Evolutionary conservation across 2,329 filamentous ascomycete species (phyloP).

Genomic region (Aspergillus fijiensis): DNA sequence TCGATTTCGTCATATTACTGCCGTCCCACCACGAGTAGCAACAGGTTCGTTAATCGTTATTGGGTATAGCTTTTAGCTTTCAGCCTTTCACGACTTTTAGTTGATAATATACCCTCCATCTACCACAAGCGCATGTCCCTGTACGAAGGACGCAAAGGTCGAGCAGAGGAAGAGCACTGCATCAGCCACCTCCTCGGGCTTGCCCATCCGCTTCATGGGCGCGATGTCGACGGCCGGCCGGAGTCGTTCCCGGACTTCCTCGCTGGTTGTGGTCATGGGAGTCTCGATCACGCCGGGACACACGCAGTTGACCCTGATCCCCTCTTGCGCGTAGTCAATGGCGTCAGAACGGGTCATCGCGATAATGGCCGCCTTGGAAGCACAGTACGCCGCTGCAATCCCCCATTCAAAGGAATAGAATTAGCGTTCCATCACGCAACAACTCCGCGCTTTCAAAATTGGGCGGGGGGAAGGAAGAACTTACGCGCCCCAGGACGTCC

Average conservation of each 20-base stretch:
- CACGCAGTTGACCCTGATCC: constrained; percentile 36
- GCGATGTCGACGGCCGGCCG: constrained; percentile 47
- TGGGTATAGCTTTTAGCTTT: not conserved
- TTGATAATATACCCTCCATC: constrained; percentile 55
- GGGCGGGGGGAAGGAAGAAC: constrained; percentile 19
- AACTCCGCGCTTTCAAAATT: not conserved
- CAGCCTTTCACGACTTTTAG: constrained; percentile 9
- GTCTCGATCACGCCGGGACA: constrained; percentile 50
- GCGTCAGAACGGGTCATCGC: constrained; percentile 58
- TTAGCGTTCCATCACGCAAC: no score
- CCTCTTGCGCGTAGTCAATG: constrained; percentile 53
- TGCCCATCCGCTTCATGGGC: constrained; percentile 54
- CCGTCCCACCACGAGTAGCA: no score
- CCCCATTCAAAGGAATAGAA: not conserved
- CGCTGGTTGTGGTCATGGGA: constrained; percentile 46
- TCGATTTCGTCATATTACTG: no score
- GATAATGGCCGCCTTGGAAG: constrained; percentile 59
- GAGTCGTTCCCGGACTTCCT: constrained; percentile 43
- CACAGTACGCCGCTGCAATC: constrained; percentile 54
- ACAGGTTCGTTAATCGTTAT: not conserved
- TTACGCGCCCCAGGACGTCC: constrained; percentile 47
- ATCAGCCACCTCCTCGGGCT: constrained; percentile 51
- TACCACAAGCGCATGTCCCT: constrained; percentile 54
- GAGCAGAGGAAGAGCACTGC: constrained; percentile 53
- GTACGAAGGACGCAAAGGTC: constrained; percentile 51